Conservation (phyloP, 2,329 filamentous ascomycete species). For the Penicillium sp. region DNA sequence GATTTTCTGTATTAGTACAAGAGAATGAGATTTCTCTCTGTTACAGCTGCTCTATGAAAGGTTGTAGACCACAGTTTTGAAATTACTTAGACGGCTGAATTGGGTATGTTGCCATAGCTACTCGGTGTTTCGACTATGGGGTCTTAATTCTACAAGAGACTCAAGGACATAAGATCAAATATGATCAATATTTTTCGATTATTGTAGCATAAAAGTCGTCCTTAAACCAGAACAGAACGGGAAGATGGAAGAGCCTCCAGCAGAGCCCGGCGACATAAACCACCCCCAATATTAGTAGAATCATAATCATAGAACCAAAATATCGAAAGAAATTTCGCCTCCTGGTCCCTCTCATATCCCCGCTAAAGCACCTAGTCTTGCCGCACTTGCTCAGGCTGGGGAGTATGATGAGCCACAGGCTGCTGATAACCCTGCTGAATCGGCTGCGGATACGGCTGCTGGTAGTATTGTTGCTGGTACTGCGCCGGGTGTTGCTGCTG, state of each 20-base stretch:
- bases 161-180: background rate
- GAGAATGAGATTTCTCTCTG: background rate
- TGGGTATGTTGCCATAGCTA: background rate
- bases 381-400: background rate
- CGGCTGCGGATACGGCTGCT: background rate
- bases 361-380: background rate
- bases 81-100: no score
- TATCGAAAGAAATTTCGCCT: background rate
- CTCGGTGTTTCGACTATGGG: background rate
- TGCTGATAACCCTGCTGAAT: background rate
- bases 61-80: background rate
- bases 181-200: background rate
- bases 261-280: background rate
- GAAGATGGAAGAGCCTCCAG: background rate
- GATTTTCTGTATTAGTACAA: background rate
- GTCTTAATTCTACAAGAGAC: background rate
- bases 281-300: background rate
- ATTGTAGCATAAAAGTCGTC: background rate
- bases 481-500: conserved; percentile 5
- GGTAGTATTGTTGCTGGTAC: conserved; percentile 9
- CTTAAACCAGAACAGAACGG: background rate
- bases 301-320: background rate
- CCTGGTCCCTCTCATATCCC: background rate
- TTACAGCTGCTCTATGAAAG: background rate
- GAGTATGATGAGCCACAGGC: background rate